phyloP scores from a whole-genome alignment of 306 rosid species.

The Pterocarpus santalinus region DNA sequence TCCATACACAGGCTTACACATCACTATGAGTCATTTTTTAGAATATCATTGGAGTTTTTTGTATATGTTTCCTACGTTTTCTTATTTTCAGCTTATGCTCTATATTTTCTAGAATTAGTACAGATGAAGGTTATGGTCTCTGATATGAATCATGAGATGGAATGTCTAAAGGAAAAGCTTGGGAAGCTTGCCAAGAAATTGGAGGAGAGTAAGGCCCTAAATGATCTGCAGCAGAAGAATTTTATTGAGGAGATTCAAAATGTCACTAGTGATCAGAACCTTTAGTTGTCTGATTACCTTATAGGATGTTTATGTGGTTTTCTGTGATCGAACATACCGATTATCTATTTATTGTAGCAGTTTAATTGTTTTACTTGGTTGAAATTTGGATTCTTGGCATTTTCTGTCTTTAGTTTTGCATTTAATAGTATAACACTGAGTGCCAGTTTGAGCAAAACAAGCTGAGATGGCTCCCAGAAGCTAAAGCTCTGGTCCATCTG shows the following conservation, averaged over 20 bases:
- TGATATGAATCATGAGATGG: conserved; percentile 38
- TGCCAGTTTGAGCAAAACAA: background rate
- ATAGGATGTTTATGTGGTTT: background rate
- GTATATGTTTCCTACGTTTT: conserved; percentile 2
- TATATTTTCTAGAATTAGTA: conserved; percentile 37
- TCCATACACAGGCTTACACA: conserved; percentile 22
- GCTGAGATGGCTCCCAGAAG: background rate
- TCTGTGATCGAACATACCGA: background rate
- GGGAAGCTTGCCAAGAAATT: conserved; percentile 23
- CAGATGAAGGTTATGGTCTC: conserved; percentile 20
- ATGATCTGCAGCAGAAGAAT: conserved; percentile 31
- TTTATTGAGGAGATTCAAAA: conserved; percentile 48
- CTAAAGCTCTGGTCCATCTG: background rate
- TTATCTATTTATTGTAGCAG: background rate
- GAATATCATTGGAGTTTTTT: background rate
- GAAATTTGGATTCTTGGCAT: conserved; percentile 15
- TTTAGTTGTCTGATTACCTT: background rate
- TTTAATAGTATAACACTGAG: background rate
- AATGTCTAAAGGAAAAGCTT: conserved; percentile 42
- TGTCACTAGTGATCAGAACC: conserved; percentile 32
- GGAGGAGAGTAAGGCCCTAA: conserved; percentile 40
- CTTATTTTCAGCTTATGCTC: conserved; percentile 19
- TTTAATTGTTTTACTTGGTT: conserved; percentile 15
- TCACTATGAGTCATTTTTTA: background rate
- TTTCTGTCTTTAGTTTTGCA: background rate